Conservation (phyloP, 768 basidiomycete species). For the Coprinopsis cinerea region DNA sequence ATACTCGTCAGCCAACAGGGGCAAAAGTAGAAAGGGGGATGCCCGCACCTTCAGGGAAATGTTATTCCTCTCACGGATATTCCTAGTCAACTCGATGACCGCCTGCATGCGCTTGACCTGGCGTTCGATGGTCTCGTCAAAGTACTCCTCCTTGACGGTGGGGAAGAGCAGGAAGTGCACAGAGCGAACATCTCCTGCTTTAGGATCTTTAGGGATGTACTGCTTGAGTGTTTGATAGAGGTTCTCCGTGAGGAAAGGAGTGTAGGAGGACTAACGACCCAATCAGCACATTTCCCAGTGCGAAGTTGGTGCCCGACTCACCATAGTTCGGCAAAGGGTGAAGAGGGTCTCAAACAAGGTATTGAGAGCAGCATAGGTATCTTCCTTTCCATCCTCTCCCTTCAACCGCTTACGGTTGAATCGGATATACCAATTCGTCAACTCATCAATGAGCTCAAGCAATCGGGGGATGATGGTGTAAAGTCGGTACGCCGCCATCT, state of each 20-base stretch:
- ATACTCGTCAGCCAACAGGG: not conserved
- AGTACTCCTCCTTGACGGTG: slow-evolving; percentile 88
- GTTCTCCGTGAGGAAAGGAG: slow-evolving; percentile 96
- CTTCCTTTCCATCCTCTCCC: slow-evolving; percentile 88
- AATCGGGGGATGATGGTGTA: slow-evolving; percentile 97
- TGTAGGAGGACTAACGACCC: slow-evolving; percentile 80
- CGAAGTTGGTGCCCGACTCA: slow-evolving; percentile 25
- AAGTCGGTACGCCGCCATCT: slow-evolving; percentile 96
- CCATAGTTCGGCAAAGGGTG: slow-evolving; percentile 94
- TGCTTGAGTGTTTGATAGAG: slow-evolving; percentile 84
- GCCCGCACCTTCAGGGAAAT: slow-evolving; percentile 85
- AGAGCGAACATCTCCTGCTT: slow-evolving; percentile 77
- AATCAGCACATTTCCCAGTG: too few relatives aligned
- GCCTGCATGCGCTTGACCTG: slow-evolving; percentile 93
- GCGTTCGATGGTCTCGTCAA: slow-evolving; percentile 88
- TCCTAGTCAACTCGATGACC: slow-evolving; percentile 88
- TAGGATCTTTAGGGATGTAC: slow-evolving; percentile 77
- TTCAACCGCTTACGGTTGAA: slow-evolving; percentile 96
- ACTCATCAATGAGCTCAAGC: slow-evolving; percentile 86
- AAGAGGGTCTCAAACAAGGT: slow-evolving; percentile 94
- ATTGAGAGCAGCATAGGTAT: slow-evolving; percentile 84
- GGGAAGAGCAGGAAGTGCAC: slow-evolving; percentile 96
- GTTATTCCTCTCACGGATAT: slow-evolving; percentile 81
- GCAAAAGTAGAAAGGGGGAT: not conserved
- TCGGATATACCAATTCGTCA: slow-evolving; percentile 99